Conservation (phyloP, 1,284 basidiomycete genomes). For the Cryptococcus sp. region DNA sequence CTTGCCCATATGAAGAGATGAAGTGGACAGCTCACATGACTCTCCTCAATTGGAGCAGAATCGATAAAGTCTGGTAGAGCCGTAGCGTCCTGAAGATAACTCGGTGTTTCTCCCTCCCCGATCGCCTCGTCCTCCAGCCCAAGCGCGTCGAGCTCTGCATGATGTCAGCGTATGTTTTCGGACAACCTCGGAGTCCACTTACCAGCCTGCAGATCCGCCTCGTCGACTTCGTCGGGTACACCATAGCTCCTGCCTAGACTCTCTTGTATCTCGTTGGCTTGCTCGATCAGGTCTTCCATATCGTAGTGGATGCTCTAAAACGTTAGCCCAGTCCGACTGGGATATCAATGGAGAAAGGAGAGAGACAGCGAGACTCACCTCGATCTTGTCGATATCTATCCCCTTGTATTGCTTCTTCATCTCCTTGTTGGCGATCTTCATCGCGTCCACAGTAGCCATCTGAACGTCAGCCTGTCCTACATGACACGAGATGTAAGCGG, state of each 20-base stretch:
- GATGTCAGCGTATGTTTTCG: conserved; percentile 1
- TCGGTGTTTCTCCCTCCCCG: conserved; percentile 77
- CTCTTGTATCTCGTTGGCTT: conserved; percentile 97
- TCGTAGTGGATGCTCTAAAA: conserved; percentile 84
- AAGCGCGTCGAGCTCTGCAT: conserved; percentile 77
- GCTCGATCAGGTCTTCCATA: conserved; percentile 96
- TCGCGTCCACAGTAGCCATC: conserved; percentile 99
- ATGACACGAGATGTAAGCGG: neutral
- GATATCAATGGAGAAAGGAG: too few relatives aligned
- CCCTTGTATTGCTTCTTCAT: conserved; percentile 96
- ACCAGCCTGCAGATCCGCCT: conserved; percentile 95
- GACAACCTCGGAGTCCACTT: conserved; percentile 24
- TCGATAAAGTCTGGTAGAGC: conserved; percentile 87
- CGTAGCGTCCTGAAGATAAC: conserved; percentile 76
- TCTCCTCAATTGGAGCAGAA: conserved; percentile 57
- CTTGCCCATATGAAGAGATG: too few relatives aligned
- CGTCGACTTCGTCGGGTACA: conserved; percentile 96
- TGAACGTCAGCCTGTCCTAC: conserved; percentile 7
- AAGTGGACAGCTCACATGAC: conserved; percentile 18
- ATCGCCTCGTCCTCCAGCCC: conserved; percentile 58
- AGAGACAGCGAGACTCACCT: conserved; percentile 54
- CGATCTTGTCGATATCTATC: conserved; percentile 97
- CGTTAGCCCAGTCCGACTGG: neutral
- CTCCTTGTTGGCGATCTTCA: conserved; percentile 97
- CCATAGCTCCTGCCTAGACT: conserved; percentile 87